These are phyloP conservation scores for Dalechampia spathulata DNA, from an alignment of 441 rosid species.

Conservation along the genomic window DNA sequence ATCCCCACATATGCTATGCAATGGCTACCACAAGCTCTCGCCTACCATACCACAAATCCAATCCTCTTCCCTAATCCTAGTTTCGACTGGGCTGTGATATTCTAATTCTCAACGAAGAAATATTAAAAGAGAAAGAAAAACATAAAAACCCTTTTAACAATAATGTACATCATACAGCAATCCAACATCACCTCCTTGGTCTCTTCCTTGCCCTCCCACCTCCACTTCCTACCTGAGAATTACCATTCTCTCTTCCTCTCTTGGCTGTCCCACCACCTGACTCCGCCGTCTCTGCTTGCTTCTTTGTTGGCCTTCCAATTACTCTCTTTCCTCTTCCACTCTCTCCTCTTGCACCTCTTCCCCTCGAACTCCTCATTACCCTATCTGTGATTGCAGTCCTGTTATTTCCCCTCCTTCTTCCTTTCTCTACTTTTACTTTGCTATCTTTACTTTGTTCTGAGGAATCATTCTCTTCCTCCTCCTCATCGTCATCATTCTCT, in stretches of 20 bases:
- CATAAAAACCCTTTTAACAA: neutral
- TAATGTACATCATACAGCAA: conserved; percentile 22
- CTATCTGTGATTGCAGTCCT: conserved; percentile 11
- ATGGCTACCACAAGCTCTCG: conserved; percentile 2
- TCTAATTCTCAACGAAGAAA: neutral
- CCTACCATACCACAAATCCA: neutral
- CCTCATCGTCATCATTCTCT: conserved; percentile 4
- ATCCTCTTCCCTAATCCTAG: neutral
- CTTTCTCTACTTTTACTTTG: conserved; percentile 15
- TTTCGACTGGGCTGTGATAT: neutral
- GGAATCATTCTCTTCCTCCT: neutral
- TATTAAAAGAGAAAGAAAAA: neutral
- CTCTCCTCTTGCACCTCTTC: conserved; percentile 31
- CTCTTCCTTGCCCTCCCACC: conserved; percentile 27
- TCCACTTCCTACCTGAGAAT: conserved; percentile 15
- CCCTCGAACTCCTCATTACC: conserved; percentile 34
- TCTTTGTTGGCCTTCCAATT: conserved; percentile 30
- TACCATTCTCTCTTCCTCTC: conserved; percentile 32
- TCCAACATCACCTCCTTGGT: conserved; percentile 28
- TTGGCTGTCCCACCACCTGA: neutral
- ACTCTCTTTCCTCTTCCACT: conserved; percentile 23
- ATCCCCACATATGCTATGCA: conserved; percentile 3
- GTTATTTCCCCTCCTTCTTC: conserved; percentile 13
- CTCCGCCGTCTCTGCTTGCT: conserved; percentile 6
- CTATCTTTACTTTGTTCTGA: conserved; percentile 18